Conservation (phyloP, 208 protist genomes). For the Crithidia sp. region DNA sequence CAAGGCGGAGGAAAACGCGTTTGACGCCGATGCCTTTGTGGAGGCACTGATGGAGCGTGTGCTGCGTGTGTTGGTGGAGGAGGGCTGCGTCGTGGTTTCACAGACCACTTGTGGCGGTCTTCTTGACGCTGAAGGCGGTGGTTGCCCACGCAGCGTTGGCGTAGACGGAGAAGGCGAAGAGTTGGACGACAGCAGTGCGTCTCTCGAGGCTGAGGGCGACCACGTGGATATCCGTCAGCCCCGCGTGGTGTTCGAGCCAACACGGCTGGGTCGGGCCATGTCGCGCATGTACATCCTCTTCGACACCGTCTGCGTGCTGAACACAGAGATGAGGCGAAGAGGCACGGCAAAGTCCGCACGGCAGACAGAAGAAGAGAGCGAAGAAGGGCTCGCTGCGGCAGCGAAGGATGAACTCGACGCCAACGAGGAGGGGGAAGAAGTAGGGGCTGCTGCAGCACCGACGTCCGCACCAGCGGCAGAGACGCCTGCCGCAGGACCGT, state of each 20-base stretch:
- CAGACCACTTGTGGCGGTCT: neutral
- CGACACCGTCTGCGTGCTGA: constrained; percentile 73
- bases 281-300: constrained; percentile 85
- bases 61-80: constrained; percentile 57
- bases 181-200: too few species aligned
- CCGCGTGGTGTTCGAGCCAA: constrained; percentile 19
- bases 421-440: neutral
- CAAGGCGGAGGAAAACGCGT: constrained; percentile 45
- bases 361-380: neutral
- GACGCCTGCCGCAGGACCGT: neutral
- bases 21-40: constrained; percentile 61
- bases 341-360: neutral
- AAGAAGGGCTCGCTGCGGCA: neutral
- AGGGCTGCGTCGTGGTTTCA: constrained; percentile 50
- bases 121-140: too few species aligned
- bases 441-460: neutral
- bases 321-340: constrained; percentile 30
- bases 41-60: constrained; percentile 71
- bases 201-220: neutral
- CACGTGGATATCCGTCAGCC: neutral
- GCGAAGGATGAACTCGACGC: neutral
- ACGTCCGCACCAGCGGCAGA: too few species aligned
- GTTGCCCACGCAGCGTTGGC: neutral
- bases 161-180: neutral
- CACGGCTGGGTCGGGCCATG: constrained; percentile 48